Evolutionary conservation across 805 yeast species (phyloP).

Genomic region (Pichia manshurica): DNA sequence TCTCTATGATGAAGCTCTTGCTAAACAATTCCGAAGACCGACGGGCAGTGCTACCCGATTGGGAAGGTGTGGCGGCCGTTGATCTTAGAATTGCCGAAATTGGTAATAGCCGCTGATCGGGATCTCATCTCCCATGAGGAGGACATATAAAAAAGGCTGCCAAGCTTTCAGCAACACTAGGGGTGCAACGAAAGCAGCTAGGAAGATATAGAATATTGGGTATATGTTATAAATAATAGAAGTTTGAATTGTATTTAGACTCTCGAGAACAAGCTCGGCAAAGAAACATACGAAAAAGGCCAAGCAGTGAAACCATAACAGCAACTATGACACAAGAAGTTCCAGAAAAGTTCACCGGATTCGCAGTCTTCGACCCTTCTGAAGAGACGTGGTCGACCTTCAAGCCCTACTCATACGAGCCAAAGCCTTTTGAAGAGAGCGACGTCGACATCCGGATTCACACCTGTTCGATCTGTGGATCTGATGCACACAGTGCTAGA

Average conservation of each 20-base stretch:
- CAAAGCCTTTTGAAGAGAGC: conserved; percentile 33
- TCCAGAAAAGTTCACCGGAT: conserved; percentile 36
- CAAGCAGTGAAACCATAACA: too few species aligned
- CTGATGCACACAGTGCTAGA: conserved; percentile 48
- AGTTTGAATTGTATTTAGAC: too few species aligned
- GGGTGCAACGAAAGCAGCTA: too few species aligned
- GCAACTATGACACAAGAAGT: too few species aligned
- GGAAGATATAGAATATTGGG: too few species aligned
- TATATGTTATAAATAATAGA: too few species aligned
- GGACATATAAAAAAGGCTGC: not conserved
- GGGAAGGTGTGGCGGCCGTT: conserved; percentile 1
- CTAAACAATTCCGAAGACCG: not conserved
- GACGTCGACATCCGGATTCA: conserved; percentile 43
- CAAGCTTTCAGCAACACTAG: too few species aligned
- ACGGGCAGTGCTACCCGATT: conserved; percentile 2
- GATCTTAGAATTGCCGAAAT: not conserved
- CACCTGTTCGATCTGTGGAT: conserved; percentile 53
- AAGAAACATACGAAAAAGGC: too few species aligned
- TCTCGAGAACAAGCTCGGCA: too few species aligned
- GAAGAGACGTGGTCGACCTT: conserved; percentile 31
- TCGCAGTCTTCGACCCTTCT: conserved; percentile 32
- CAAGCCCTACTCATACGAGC: conserved; percentile 27
- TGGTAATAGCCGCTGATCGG: not conserved
- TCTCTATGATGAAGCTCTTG: not conserved
- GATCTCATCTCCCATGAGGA: too few species aligned